Base-by-base conservation (phyloP, 441 rosid genomes). In the Syzygium syzygioides region DNA sequence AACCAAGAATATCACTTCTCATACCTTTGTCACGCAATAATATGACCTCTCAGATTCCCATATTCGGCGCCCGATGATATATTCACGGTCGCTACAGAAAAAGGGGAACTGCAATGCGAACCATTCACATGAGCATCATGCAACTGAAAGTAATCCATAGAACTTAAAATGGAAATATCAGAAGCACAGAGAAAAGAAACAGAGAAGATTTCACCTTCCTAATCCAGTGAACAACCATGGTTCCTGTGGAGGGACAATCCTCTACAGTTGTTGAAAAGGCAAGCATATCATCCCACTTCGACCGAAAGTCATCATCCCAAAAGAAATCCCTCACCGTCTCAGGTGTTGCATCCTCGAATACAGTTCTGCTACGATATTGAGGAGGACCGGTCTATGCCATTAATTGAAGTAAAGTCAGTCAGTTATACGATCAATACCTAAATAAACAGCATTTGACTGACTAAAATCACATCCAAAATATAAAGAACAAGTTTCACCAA, bases 211-310 rank as follows among this genome's bases (percentile, higher is more conserved):
- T 28, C 80, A 95, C 99, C 95, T 94, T 97, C 85, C 98, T 93
- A 86, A 94, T 93, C 99, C 98, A 96, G 34, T 94, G 95, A 86
- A 94, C 97, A 32, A 95, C 86, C 99, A 95, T 95, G 88, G 96
- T 93, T 88, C 99, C 99, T 2, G 95, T 92, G 9, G 66, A 90
- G n/a, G 92, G 90, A 88, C 97, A 95, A 79, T 94, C 96, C 34
- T 94, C 95, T 80, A 94, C 45, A 25, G 91, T 94, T 6, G 91
- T 86, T 85, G 94, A 91, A 90, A 59, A 85, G 57, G 94, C 91
- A 89, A 97, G 98, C 99, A 95, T 97, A 90, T 95, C 94, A 85
- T 97, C 98, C 99, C 99, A 97, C 83, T 92, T 93, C n/a, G 93
- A 88, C 85, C 98, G 93, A 87, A 95, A 97, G 84, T 93, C 95